Base-by-base conservation (phyloP, 2,329 filamentous ascomycete genomes). In the Paecilomyces fulvus region DNA sequence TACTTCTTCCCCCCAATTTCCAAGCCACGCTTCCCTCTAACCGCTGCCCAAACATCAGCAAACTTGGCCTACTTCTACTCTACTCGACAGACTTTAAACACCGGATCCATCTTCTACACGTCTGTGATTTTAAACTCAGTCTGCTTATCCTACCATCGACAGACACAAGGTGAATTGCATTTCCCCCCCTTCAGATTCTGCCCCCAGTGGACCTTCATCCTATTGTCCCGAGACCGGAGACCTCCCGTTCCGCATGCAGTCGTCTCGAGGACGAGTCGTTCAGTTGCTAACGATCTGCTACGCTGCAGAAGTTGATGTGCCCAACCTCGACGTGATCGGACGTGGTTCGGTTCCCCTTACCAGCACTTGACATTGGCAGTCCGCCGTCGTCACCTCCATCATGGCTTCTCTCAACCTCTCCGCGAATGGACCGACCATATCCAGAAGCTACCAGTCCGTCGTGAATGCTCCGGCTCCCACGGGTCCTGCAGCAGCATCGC, bases 341-440 rank as follows among this genome's bases (percentile, higher is more conserved):
- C 21, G 49, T 50, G 10, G 49, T 50, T 17, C 3, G 14, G n/a
- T 43, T 12, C 17, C 37, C 37, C n/a, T 43, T 9, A 43, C n/a
- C 17, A n/a, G n/a, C 37, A 30, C 17, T 50, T 7, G 51, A 48
- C 37, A 53, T 12, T 30, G 49, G 28, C 23, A 55, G 8, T 31
- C 28, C 17, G 17, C 28, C 28, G n/a, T 51, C 23, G 28, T 51
- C 49, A 46, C 55, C 55, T 21, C 33, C 65, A 73, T 63, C 64
- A 94, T 94, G 89, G 86, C 89, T 59, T 88, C 89, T 58, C 79
- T 92, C 64, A 92, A 92, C 67, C 80, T 90, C 55, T 92, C 89
- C 61, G 84, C 83, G 70, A 89, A 91, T 72, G 88, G 88, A 11
- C 85, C 87, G 61, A 90, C 85, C 58, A 96, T 97, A 68, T 72